Evolutionary conservation across 768 basidiomycete species (phyloP).

Genomic region (Terana coerulea): DNA sequence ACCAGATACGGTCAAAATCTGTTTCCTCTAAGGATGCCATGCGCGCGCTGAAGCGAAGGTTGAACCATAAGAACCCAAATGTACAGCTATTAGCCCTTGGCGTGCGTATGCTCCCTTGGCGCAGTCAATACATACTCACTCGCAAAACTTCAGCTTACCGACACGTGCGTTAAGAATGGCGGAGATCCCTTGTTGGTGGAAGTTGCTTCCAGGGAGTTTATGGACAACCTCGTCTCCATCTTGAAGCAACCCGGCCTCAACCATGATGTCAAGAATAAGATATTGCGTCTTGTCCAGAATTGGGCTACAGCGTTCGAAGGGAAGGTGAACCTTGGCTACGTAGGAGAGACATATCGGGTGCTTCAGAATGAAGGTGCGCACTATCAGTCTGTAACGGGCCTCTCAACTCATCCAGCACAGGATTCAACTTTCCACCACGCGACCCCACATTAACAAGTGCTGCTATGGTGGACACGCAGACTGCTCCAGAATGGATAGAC

Average conservation of each 20-base stretch:
- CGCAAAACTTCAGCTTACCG: constrained; percentile 58
- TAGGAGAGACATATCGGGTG: constrained; percentile 75
- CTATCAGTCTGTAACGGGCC: not conserved
- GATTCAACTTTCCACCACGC: constrained; percentile 82
- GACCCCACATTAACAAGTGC: constrained; percentile 66
- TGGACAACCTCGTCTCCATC: constrained; percentile 89
- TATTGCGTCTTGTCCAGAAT: constrained; percentile 80
- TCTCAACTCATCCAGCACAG: constrained; percentile 31
- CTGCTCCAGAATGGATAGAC: constrained; percentile 96
- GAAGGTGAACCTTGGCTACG: constrained; percentile 68
- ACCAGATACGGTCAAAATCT: constrained; percentile 92
- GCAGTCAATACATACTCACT: constrained; percentile 4
- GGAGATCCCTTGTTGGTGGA: constrained; percentile 88
- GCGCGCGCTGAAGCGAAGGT: constrained; percentile 80
- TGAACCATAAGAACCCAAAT: constrained; percentile 95
- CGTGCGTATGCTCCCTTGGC: constrained; percentile 45
- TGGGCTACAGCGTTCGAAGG: constrained; percentile 92
- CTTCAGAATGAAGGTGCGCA: constrained; percentile 69
- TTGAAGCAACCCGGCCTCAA: constrained; percentile 76
- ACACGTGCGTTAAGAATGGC: constrained; percentile 94
- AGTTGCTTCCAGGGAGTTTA: constrained; percentile 84
- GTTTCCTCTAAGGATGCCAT: constrained; percentile 83
- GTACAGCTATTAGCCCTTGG: constrained; percentile 85
- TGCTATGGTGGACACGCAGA: constrained; percentile 87
- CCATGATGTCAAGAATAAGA: constrained; percentile 77